Conservation (phyloP, 2,329 filamentous ascomycete species). For the Ceratocystis diversiconidia region DNA sequence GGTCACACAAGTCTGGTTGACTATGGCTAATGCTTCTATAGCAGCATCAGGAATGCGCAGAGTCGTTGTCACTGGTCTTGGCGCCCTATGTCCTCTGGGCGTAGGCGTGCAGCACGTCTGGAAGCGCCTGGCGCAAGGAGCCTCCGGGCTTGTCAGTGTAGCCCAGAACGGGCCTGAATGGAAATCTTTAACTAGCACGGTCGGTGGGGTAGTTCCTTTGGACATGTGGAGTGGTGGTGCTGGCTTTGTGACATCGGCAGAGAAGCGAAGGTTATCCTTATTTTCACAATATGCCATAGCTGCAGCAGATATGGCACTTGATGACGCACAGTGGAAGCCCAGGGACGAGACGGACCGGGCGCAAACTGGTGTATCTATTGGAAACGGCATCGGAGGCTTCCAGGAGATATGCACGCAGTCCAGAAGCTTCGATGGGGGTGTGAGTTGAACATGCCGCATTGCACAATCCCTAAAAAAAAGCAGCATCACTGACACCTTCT, state of each 20-base stretch:
- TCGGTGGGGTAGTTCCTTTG: conserved; percentile 67
- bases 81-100: conserved; percentile 70
- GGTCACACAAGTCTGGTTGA: background rate
- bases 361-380: conserved; percentile 76
- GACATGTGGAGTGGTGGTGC: conserved; percentile 37
- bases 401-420: conserved; percentile 81
- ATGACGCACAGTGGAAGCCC: conserved; percentile 66
- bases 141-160: conserved; percentile 69
- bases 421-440: conserved; percentile 57
- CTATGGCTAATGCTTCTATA: background rate
- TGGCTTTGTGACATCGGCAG: conserved; percentile 36
- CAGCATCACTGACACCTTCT: background rate
- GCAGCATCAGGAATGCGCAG: conserved; percentile 27
- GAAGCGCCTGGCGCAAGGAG: conserved; percentile 62
- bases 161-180: conserved; percentile 48
- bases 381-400: conserved; percentile 89
- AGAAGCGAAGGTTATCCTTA: conserved; percentile 66
- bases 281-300: conserved; percentile 89
- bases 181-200: conserved; percentile 62
- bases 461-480: background rate
- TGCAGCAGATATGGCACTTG: conserved; percentile 70
- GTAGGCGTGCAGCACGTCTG: conserved; percentile 67
- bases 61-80: conserved; percentile 72
- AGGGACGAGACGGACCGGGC: conserved; percentile 47
- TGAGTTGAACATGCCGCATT: conserved; percentile 29